A percentile compares a stretch with the other conserved stretches of the same genome.
phyloP scores from a whole-genome alignment of 169 alveolate genomes.

The Eimeria praecox region DNA sequence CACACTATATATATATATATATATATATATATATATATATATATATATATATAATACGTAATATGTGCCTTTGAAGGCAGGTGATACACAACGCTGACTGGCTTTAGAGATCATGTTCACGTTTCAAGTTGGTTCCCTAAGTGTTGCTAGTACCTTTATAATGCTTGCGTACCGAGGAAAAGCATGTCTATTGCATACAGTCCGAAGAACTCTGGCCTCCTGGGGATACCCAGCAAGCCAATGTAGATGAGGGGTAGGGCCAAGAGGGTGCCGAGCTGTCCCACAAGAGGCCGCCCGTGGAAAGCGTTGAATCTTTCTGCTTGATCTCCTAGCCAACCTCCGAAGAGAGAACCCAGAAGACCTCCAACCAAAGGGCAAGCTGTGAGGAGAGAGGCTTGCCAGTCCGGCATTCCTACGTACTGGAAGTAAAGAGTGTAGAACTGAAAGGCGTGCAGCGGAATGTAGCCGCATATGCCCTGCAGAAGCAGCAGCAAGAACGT shows the following conservation, averaged over 20 bases:
- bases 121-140: too few relatives aligned
- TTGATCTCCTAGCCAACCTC: conserved; percentile 92
- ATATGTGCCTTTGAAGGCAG: neutral
- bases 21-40: too few relatives aligned
- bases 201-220: conserved; percentile 85
- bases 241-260: conserved; percentile 87
- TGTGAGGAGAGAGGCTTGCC: conserved; percentile 91
- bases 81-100: neutral
- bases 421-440: conserved; percentile 93
- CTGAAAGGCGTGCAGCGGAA: conserved; percentile 93
- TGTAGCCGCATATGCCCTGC: conserved; percentile 80
- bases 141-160: neutral
- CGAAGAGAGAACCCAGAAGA: conserved; percentile 93
- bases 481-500: conserved; percentile 81
- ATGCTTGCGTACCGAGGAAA: conserved; percentile 88
- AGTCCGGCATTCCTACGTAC: conserved; percentile 92
- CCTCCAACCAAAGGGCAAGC: conserved; percentile 92
- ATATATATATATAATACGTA: too few relatives aligned
- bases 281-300: conserved; percentile 91
- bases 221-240: conserved; percentile 85
- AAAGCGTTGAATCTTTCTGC: conserved; percentile 87
- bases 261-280: conserved; percentile 85
- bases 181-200: conserved; percentile 85
- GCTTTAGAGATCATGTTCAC: neutral
- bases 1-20: too few relatives aligned